Percentiles rank a stretch among this genome's conserved stretches.
These are phyloP conservation scores for Boechera stricta DNA, from an alignment of 345 rosid species.

Conservation along the genomic window DNA sequence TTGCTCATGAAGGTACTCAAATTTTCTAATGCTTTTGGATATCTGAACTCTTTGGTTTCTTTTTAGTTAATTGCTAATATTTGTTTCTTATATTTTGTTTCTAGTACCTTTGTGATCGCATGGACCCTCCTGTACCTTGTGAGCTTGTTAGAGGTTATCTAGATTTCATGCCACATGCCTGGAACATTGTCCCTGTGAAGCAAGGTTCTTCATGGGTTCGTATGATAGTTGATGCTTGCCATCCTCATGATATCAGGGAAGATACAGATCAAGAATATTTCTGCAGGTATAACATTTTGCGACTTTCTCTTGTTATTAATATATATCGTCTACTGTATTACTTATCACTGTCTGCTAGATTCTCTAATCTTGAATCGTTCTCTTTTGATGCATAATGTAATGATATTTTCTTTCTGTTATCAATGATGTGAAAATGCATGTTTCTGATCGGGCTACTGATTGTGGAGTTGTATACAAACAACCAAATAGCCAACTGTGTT, in stretches of 20 bases:
- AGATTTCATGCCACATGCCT: slow-evolving; percentile 93
- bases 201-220: slow-evolving; percentile 73
- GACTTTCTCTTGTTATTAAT: not conserved
- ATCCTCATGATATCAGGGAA: slow-evolving; percentile 87
- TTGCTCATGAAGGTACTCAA: slow-evolving; percentile 81
- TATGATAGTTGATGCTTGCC: slow-evolving; percentile 93
- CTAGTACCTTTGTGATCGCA: slow-evolving; percentile 92
- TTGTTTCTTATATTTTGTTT: slow-evolving; percentile 41
- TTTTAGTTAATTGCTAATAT: slow-evolving; percentile 17
- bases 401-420: not conserved
- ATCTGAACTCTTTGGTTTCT: slow-evolving; percentile 6
- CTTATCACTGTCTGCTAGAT: slow-evolving; percentile 8
- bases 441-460: not conserved
- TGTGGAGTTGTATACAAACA: slow-evolving; percentile 14
- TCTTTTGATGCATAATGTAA: not conserved
- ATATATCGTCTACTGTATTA: not conserved
- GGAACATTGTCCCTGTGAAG: slow-evolving; percentile 76
- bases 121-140: slow-evolving; percentile 93
- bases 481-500: not conserved
- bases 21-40: slow-evolving; percentile 13
- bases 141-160: slow-evolving; percentile 99
- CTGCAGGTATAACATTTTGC: slow-evolving; percentile 60
- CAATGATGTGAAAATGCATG: slow-evolving; percentile 13
- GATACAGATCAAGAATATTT: slow-evolving; percentile 80
- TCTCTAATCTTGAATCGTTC: not conserved